Conservation (phyloP, 768 basidiomycete genomes). For the Suillus luteus region DNA sequence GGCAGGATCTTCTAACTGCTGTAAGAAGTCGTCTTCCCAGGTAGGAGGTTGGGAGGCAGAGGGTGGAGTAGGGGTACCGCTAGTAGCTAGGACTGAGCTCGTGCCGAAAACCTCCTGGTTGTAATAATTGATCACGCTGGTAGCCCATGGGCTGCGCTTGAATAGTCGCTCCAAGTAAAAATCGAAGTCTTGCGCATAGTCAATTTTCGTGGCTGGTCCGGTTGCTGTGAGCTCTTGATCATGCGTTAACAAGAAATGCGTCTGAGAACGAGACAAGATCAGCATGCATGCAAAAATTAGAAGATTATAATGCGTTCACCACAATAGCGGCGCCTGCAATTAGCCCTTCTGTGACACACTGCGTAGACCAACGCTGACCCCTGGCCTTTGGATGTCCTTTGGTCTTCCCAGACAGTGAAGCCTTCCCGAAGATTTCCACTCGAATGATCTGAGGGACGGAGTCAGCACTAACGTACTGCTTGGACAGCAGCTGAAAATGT, state of each 20-base stretch:
- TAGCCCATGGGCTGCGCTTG: conserved; percentile 8
- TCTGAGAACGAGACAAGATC: too few species aligned
- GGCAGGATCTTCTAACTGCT: neutral
- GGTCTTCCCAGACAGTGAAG: conserved; percentile 1
- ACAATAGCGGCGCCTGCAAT: conserved; percentile 2
- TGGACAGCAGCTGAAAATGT: neutral
- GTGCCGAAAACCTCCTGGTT: neutral
- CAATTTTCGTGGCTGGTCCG: neutral
- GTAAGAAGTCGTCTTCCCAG: conserved; percentile 6
- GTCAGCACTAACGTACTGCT: neutral
- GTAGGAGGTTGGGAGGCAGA: neutral
- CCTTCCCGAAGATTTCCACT: neutral
- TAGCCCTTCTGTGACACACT: neutral
- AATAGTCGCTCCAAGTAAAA: conserved; percentile 9
- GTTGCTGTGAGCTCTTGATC: too few species aligned
- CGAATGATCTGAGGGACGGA: neutral
- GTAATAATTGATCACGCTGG: neutral
- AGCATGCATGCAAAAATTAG: too few species aligned
- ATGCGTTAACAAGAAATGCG: too few species aligned
- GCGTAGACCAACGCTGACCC: conserved; percentile 5
- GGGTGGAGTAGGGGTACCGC: neutral
- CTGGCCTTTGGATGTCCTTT: conserved; percentile 4
- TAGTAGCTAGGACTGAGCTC: conserved; percentile 1
- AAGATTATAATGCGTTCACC: neutral
- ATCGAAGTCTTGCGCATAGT: conserved; percentile 5